These are phyloP conservation scores for Backusella psychrophila DNA, from an alignment of 192 early-diverging fungal genomes.

Conservation along the genomic window DNA sequence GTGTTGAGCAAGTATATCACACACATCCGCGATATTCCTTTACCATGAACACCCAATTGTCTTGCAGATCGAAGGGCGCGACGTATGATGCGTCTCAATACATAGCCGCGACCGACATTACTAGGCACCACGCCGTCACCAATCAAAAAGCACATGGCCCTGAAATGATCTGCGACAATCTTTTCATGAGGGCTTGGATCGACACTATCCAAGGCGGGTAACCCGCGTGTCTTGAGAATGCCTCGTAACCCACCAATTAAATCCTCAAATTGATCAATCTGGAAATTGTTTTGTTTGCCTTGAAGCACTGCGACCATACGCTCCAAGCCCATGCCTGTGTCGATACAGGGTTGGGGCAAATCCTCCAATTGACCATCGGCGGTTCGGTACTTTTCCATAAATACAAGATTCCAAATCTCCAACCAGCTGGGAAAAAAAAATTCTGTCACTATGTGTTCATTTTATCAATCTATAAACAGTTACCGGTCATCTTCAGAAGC, in stretches of 20 bases:
- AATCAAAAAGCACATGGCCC: slow-evolving; percentile 55
- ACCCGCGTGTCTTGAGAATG: slow-evolving; percentile 33
- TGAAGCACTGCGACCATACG: slow-evolving; percentile 52
- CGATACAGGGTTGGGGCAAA: slow-evolving; percentile 53
- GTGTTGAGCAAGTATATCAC: neutral
- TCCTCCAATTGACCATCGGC: slow-evolving; percentile 43
- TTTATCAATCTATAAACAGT: too few species aligned
- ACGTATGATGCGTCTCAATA: slow-evolving; percentile 57
- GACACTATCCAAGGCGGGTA: slow-evolving; percentile 11
- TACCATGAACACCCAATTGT: slow-evolving; percentile 54
- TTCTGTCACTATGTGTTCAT: too few species aligned
- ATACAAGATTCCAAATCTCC: slow-evolving; percentile 66
- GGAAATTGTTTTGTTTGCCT: slow-evolving; percentile 48
- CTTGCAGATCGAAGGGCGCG: slow-evolving; percentile 53
- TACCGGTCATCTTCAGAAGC: slow-evolving; percentile 34
- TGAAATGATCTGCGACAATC: slow-evolving; percentile 58
- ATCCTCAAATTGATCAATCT: slow-evolving; percentile 50
- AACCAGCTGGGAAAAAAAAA: slow-evolving; percentile 37
- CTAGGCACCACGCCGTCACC: slow-evolving; percentile 59
- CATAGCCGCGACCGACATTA: slow-evolving; percentile 56
- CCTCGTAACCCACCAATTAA: slow-evolving; percentile 43
- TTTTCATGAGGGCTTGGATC: slow-evolving; percentile 47
- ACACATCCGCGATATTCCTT: too few species aligned
- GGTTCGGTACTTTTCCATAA: slow-evolving; percentile 54
- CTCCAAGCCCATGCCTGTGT: slow-evolving; percentile 63